phyloP scores from a whole-genome alignment of 1,284 basidiomycete species.

The Boletus albobrunnescens region DNA sequence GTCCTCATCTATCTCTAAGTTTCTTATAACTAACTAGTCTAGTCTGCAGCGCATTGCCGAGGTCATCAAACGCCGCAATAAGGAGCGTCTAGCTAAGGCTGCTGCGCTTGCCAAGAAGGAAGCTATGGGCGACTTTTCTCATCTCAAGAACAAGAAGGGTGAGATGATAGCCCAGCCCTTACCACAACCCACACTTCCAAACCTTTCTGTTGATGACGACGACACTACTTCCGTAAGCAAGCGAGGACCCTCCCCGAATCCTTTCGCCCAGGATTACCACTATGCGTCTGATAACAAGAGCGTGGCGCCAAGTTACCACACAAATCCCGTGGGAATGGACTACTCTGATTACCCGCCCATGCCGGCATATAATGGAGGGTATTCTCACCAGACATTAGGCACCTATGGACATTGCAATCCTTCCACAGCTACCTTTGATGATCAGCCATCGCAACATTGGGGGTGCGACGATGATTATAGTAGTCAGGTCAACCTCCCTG shows the following conservation, averaged over 20 bases:
- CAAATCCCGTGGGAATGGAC: slow-evolving; percentile 38
- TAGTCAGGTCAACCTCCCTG: slow-evolving; percentile 54
- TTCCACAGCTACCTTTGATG: slow-evolving; percentile 52
- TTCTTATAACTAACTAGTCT: slow-evolving; percentile 9
- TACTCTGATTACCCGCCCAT: slow-evolving; percentile 65
- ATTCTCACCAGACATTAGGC: slow-evolving; percentile 48
- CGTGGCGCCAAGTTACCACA: slow-evolving; percentile 34
- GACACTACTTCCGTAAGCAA: slow-evolving; percentile 58
- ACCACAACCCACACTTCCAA: slow-evolving; percentile 95
- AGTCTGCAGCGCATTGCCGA: slow-evolving; percentile 75
- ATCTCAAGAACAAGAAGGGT: slow-evolving; percentile 92
- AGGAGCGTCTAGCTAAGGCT: slow-evolving; percentile 80
- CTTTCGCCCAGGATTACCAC: slow-evolving; percentile 53
- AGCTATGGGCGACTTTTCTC: slow-evolving; percentile 84
- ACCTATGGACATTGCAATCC: slow-evolving; percentile 51
- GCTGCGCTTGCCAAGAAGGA: slow-evolving; percentile 86
- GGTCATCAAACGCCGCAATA: slow-evolving; percentile 89
- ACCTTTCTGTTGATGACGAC: slow-evolving; percentile 81
- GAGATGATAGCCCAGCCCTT: slow-evolving; percentile 77
- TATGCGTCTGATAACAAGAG: slow-evolving; percentile 41
- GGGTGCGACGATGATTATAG: slow-evolving; percentile 61
- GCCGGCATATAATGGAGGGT: slow-evolving; percentile 61
- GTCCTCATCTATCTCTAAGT: slow-evolving; percentile 4
- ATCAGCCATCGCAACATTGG: slow-evolving; percentile 41
- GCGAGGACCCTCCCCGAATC: slow-evolving; percentile 51